Percentiles rank a stretch among this genome's conserved stretches.
Conservation (phyloP, 2,329 filamentous ascomycete species). For the Phaeoacremonium minimum region DNA sequence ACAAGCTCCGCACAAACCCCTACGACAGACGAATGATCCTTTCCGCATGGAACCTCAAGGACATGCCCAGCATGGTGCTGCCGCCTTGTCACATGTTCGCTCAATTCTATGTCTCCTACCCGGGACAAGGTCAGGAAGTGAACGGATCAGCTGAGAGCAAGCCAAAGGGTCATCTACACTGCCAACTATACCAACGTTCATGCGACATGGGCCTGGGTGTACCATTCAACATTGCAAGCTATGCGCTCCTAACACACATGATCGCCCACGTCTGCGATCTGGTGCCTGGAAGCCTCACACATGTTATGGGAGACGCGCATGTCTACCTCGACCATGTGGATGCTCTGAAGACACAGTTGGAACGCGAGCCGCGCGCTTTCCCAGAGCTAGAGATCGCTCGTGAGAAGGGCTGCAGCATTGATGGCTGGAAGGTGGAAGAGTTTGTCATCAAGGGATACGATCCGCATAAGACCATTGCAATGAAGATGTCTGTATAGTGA, state of each 20-base stretch:
- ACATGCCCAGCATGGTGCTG: conserved; percentile 82
- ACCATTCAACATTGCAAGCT: conserved; percentile 95
- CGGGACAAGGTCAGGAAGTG: conserved; percentile 19
- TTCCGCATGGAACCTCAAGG: conserved; percentile 88
- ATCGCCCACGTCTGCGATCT: conserved; percentile 82
- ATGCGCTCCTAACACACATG: conserved; percentile 93
- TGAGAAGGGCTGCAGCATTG: conserved; percentile 69
- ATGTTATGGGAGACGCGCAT: conserved; percentile 98
- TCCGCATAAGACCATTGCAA: conserved; percentile 85
- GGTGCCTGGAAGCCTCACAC: conserved; percentile 80
- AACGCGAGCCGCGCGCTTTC: conserved; percentile 75
- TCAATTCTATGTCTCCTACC: conserved; percentile 87
- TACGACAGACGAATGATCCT: conserved; percentile 90
- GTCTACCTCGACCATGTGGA: conserved; percentile 92
- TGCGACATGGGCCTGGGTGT: conserved; percentile 98
- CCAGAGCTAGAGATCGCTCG: conserved; percentile 71
- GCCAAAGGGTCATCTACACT: conserved; percentile 69
- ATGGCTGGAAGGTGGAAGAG: conserved; percentile 86
- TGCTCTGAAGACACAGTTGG: conserved; percentile 75
- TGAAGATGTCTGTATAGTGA: conserved; percentile 97
- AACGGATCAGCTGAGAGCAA: conserved; percentile 15
- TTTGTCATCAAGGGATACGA: conserved; percentile 85
- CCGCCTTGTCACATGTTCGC: conserved; percentile 98
- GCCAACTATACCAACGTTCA: conserved; percentile 86
- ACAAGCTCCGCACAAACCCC: conserved; percentile 77